Base-by-base conservation (phyloP, 192 early-diverging fungal genomes). In the Phlyctochytrium arcticum region DNA sequence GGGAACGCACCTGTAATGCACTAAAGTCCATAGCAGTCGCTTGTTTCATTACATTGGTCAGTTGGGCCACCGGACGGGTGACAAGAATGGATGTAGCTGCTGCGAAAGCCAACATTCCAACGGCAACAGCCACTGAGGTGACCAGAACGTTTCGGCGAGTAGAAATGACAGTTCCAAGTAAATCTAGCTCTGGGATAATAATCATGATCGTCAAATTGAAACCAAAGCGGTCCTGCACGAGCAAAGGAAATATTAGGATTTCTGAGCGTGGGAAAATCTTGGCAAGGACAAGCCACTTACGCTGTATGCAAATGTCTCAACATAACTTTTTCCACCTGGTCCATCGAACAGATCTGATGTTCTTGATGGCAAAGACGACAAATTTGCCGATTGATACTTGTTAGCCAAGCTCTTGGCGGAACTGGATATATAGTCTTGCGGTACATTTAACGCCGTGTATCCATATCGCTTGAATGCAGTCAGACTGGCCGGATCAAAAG, bases 11-110 rank as follows among this genome's bases (percentile, higher is more conserved):
- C 39, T 42, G 39, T 42, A 42, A 42, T 10, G 39, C 39, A 42
- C 39, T 42, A 23, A 62, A 62, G 30, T 62, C 61, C 27, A 62
- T 34, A 3, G 48, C 51, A 19, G 61, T 62, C 15, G 61, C 61
- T 7, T 27, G 15, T 17, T 33, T 4, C 61, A 62, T 62, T 26
- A 62, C 48, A 12, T 5, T 49, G 12, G 61, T 34, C 30, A 62
- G 49, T 29, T 26, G 46, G 2, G n/a, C 10, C 24, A 62, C 27
- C 21, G 61, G 61, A 4, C 19, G 47, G 30, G 34, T 36, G 17
- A 62, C 24, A 29, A 62, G 32, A 37, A 34, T 19, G 4, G 21
- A 29, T 9, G 34, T 26, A 26, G 34, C 61, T 6, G 48, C 49
- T 4, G 61, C 61, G 15, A 62, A 34, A 17, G 17, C 4, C 17